These are phyloP conservation scores for Opeltia flavorubescens DNA, from an alignment of 495 filamentous ascomycete species.

Conservation along the genomic window DNA sequence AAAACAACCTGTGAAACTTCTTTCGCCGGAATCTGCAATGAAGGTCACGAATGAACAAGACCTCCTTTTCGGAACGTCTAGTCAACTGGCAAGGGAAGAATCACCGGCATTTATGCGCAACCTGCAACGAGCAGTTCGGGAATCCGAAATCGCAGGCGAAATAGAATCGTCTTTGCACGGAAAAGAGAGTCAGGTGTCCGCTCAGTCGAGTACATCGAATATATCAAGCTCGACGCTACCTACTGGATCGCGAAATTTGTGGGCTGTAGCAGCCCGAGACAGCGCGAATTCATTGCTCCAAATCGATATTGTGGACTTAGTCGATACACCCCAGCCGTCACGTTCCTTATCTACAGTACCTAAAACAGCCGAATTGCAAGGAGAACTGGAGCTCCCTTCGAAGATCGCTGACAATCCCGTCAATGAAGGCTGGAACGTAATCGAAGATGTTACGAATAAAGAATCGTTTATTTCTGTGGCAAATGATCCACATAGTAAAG, in stretches of 20 bases:
- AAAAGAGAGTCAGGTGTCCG: not conserved
- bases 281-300: constrained; percentile 44
- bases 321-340: constrained; percentile 25
- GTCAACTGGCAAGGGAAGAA: constrained; percentile 68
- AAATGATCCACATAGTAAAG: not conserved
- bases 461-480: not conserved
- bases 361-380: not conserved
- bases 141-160: constrained; percentile 30
- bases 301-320: constrained; percentile 41
- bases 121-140: constrained; percentile 52
- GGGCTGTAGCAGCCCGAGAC: constrained; percentile 56
- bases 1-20: constrained; percentile 34
- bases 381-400: not conserved
- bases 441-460: not conserved
- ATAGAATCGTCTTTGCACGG: not conserved
- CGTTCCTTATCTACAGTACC: not conserved
- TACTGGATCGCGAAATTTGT: constrained; percentile 34
- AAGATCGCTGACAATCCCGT: not conserved
- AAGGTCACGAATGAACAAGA: constrained; percentile 58
- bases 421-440: not conserved
- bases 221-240: constrained; percentile 17
- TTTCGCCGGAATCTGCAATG: constrained; percentile 60
- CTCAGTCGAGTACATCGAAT: not conserved
- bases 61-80: constrained; percentile 84
- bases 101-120: constrained; percentile 55